Conservation (phyloP, 495 filamentous ascomycete species). For the Penicillium coffeae region DNA sequence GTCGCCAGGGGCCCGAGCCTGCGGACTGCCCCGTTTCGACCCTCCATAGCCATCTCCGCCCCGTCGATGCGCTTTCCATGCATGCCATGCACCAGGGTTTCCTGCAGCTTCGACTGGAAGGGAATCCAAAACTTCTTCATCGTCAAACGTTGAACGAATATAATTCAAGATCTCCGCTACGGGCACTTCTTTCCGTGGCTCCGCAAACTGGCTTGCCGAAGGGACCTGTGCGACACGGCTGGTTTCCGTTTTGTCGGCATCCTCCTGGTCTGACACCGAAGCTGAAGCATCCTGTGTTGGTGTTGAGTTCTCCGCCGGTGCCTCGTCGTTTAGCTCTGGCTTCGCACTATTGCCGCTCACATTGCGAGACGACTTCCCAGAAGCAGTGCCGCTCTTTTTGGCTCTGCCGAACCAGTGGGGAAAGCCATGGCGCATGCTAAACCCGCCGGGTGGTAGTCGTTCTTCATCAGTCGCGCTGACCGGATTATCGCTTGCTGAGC, state of each 20-base stretch:
- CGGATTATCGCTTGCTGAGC: conserved; percentile 61
- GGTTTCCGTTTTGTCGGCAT: conserved; percentile 4
- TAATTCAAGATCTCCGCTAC: conserved; percentile 62
- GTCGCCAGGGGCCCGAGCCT: conserved; percentile 62
- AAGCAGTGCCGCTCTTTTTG: conserved; percentile 28
- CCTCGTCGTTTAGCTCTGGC: not conserved
- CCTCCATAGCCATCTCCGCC: conserved; percentile 12
- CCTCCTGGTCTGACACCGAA: not conserved
- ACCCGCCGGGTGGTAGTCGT: conserved; percentile 77
- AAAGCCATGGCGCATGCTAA: conserved; percentile 85
- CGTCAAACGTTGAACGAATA: conserved; percentile 75
- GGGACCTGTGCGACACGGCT: conserved; percentile 15
- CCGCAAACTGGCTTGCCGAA: conserved; percentile 11
- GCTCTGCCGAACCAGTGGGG: conserved; percentile 74
- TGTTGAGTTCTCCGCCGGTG: not conserved
- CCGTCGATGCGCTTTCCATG: conserved; percentile 70
- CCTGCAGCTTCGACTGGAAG: conserved; percentile 78
- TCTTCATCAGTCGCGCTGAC: conserved; percentile 79
- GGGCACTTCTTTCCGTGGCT: conserved; percentile 28
- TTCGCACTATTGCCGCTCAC: conserved; percentile 29
- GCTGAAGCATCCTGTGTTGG: not conserved
- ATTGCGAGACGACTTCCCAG: conserved; percentile 32
- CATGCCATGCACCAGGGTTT: conserved; percentile 86
- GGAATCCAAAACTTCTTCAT: conserved; percentile 69
- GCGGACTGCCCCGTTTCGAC: conserved; percentile 31